These are phyloP conservation scores for Chytridium lagenaria DNA, from an alignment of 371 early-diverging fungal species.

Conservation along the genomic window DNA sequence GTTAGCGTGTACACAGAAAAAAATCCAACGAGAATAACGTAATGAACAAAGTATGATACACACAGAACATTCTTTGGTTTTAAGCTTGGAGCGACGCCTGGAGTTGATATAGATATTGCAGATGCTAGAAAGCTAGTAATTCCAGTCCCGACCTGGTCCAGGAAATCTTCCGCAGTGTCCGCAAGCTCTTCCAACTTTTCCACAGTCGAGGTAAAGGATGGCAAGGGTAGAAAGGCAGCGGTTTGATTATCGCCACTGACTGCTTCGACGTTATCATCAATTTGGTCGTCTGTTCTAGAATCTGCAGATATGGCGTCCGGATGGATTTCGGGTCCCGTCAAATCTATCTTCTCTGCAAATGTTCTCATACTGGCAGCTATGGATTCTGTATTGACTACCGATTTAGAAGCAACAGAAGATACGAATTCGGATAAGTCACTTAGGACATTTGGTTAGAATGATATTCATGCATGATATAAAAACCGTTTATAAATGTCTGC, in stretches of 20 bases:
- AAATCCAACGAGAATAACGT: not conserved
- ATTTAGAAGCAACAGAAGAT: conserved; percentile 38
- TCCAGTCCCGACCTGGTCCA: conserved; percentile 29
- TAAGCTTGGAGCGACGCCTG: conserved; percentile 9
- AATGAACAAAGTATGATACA: not conserved
- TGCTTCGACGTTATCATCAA: too few relatives aligned
- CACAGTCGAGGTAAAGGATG: conserved; percentile 15
- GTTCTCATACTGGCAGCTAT: conserved; percentile 17
- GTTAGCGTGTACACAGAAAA: too few relatives aligned
- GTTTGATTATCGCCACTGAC: conserved; percentile 7
- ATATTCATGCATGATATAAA: not conserved
- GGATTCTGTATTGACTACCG: conserved; percentile 23
- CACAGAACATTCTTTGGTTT: conserved; percentile 31
- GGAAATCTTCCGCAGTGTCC: conserved; percentile 41
- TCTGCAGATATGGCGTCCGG: too few relatives aligned
- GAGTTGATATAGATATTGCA: conserved; percentile 30
- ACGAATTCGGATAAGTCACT: conserved; percentile 53
- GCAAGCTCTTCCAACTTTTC: conserved; percentile 33
- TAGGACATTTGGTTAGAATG: not conserved
- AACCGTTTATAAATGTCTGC: conserved; percentile 48
- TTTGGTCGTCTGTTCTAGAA: too few relatives aligned
- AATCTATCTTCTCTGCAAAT: not conserved
- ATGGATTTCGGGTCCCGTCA: too few relatives aligned
- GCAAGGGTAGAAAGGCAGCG: not conserved
- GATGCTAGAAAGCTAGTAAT: conserved; percentile 31